Percentiles rank a stretch among this genome's conserved stretches.
These are phyloP conservation scores for Trichosporon sp. DNA, from an alignment of 1,284 basidiomycete genomes.

Conservation along the genomic window DNA sequence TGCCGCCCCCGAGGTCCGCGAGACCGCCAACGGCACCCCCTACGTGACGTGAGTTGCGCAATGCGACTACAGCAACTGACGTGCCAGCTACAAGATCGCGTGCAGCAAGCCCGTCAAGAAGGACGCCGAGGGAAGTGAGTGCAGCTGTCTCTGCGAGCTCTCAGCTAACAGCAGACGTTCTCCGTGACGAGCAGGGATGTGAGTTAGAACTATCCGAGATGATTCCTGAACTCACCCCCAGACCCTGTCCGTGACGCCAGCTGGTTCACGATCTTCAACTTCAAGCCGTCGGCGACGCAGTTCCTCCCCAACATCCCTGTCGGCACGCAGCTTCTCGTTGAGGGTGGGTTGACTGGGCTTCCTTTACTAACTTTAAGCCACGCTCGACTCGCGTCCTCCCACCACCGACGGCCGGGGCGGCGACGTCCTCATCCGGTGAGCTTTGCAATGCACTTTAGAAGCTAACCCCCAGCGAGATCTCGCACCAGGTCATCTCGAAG, in stretches of 20 bases:
- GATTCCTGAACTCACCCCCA: conserved; percentile 18
- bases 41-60: conserved; percentile 40
- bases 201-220: conserved; percentile 21
- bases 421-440: conserved; percentile 35
- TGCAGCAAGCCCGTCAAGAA: conserved; percentile 43
- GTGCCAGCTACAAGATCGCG: conserved; percentile 41
- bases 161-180: conserved; percentile 27
- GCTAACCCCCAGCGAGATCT: conserved; percentile 30
- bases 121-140: conserved; percentile 46
- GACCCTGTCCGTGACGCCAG: conserved; percentile 37
- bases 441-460: background rate
- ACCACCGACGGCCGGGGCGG: conserved; percentile 29
- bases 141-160: background rate
- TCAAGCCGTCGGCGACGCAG: conserved; percentile 39
- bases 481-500: conserved; percentile 33
- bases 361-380: conserved; percentile 22
- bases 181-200: conserved; percentile 42
- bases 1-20: conserved; percentile 40
- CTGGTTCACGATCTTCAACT: conserved; percentile 52
- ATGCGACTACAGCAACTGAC: background rate
- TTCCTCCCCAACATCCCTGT: conserved; percentile 37
- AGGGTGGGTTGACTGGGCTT: conserved; percentile 36
- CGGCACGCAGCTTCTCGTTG: conserved; percentile 46
- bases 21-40: conserved; percentile 36
- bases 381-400: conserved; percentile 30